Evolutionary conservation across 2,329 filamentous ascomycete genomes (phyloP), one percentile per base, ranked within the genome.

Genomic region (Fusarium coffeatum): DNA sequence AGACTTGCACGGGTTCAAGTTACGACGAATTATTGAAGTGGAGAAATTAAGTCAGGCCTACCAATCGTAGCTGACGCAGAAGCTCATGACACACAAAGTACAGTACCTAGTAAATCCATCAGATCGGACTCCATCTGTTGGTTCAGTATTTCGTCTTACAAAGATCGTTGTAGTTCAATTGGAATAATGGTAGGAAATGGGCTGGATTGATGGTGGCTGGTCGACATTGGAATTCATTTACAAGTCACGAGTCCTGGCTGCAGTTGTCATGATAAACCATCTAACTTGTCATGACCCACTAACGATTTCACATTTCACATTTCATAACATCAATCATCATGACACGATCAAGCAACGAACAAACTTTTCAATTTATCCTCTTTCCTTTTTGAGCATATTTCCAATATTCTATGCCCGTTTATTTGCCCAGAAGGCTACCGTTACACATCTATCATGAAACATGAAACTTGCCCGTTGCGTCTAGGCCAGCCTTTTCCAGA

Each of bases 401-500:
- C 20, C 47, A 59, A 27, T 30, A 60, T 42, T 42, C 22, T 20
- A 51, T 46, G 15, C 64, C 56, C 42, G 40, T 58, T 40, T 45
- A 11, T 28, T 22, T 53, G 34, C 64, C 57, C 34, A 51, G 40
- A 55, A 67, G 49, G 41, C 49, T 70, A 58, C 50, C 60, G 48
- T 67, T 58, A 57, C 47, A 66, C 59, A 61, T 74, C 71, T 64
- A 71, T 63, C 57, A 64, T 72, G 54, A 64, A 70, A 56, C 64
- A 74, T 72, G 56, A 62, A 50, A 51, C 42, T 71, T 58, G 64
- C 62, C 72, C 70, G 72, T 64, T 64, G 59, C 73, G 65, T 62
- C 73, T 49, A 55, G 72, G 69, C 72, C 73, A 60, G 66, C 73
- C 73, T 64, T 54, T 23, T 16, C 65, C 50, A 28, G 48, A n/a